phyloP scores from a whole-genome alignment of 2,329 filamentous ascomycete genomes.

The Xylariaceae sp. region DNA sequence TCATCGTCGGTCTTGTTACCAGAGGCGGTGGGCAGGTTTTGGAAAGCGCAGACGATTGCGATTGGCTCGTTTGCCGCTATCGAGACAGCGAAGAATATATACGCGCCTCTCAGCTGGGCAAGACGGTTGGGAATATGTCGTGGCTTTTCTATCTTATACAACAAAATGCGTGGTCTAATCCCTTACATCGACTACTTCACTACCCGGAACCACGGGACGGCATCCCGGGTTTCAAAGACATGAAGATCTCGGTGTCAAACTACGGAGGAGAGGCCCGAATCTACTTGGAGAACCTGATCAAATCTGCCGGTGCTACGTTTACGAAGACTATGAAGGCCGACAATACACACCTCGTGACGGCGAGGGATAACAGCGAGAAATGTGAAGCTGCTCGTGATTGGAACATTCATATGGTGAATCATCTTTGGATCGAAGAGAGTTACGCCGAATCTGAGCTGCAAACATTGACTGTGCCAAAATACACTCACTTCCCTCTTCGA shows the following conservation, averaged over 20 bases:
- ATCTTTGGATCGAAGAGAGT: constrained; percentile 96
- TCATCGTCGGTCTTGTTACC: constrained; percentile 66
- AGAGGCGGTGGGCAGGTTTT: constrained; percentile 69
- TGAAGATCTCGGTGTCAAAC: constrained; percentile 87
- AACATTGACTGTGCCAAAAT: constrained; percentile 67
- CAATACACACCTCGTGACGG: constrained; percentile 93
- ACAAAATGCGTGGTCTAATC: constrained; percentile 82
- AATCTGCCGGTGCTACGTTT: constrained; percentile 77
- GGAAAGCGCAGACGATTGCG: constrained; percentile 60
- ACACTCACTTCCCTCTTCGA: constrained; percentile 78
- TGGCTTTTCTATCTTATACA: constrained; percentile 95
- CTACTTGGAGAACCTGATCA: constrained; percentile 89
- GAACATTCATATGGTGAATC: constrained; percentile 86
- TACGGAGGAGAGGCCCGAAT: constrained; percentile 91
- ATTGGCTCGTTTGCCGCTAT: constrained; percentile 84
- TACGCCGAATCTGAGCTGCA: constrained; percentile 83
- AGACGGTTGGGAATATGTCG: constrained; percentile 84
- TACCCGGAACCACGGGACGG: constrained; percentile 78
- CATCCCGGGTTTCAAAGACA: constrained; percentile 71
- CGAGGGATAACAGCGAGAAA: constrained; percentile 85
- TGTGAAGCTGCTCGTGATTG: constrained; percentile 89
- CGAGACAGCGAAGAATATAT: constrained; percentile 77
- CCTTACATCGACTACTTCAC: constrained; percentile 76
- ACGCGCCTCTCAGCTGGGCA: constrained; percentile 68
- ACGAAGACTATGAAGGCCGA: constrained; percentile 94